Evolutionary conservation across 352 stramenopile genomes (phyloP), one percentile per base, ranked within the genome.

Genomic region (Saprolegnia diclina): DNA sequence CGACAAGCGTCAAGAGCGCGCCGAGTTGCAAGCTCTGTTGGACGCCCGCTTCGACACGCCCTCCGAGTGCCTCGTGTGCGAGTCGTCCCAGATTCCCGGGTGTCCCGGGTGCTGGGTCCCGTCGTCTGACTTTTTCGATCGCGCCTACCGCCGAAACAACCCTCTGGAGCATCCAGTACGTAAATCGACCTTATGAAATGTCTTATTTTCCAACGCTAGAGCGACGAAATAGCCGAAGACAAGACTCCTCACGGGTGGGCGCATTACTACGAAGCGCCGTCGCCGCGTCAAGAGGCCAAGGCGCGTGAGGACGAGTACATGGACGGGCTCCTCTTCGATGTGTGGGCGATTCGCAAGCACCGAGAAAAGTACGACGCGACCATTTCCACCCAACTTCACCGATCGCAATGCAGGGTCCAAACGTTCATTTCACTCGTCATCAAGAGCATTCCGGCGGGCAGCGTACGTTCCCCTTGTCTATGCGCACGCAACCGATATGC

Each of bases 81-180:
- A 79, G 53, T 48, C 64, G 6, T 37, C 50, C n/a, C 42, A 38
- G 9, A 78, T 76, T 18, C 42, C 73, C 56, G 83, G 85, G 5
- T 93, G 83, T 65, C 79, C 83, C 4, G 83, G 85, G 0, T 91
- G 83, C 54, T 91, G 90, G 73, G 61, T 72, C 11, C 89, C 90
- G 66, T 81, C 77, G 0, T 73, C 67, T 22, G 71, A 75, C 13
- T 76, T 66, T 16, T 86, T 80, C 55, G 55, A 73, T 18, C 53
- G 77, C 10, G 64, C 78, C 1, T 68, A 80, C 40, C 62, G 73
- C 18, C 75, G 71, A 5, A 77, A 79, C 48, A 78, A 72, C 22
- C 72, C 65, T 19, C 68, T 92, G 19, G 76, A 82, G 37, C 77
- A 35, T 73, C 26, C 79, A 88, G 54, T 74, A 87, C 26, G 79